A percentile compares a stretch with the other conserved stretches of the same genome.
phyloP scores from a whole-genome alignment of 2,329 filamentous ascomycete species.

The Zasmidium cellare region DNA sequence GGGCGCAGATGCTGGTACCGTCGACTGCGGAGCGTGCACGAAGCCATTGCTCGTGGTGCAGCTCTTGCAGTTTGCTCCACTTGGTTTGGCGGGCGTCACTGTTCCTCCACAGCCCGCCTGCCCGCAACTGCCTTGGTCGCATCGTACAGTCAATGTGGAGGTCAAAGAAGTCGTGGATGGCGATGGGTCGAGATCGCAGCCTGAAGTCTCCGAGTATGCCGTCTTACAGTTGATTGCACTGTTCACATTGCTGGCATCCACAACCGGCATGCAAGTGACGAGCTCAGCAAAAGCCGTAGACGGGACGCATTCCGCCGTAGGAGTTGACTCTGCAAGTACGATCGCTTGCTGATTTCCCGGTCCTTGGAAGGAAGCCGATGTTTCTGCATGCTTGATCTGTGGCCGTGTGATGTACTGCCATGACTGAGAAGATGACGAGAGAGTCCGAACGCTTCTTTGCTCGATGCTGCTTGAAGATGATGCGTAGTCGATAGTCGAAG shows the following conservation, averaged over 20 bases:
- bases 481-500: neutral
- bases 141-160: neutral
- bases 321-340: neutral
- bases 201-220: neutral
- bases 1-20: neutral
- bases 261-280: neutral
- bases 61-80: neutral
- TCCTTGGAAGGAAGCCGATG: neutral
- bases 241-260: neutral
- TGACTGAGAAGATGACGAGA: neutral
- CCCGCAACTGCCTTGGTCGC: neutral
- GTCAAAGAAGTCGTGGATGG: neutral
- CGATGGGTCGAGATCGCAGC: neutral
- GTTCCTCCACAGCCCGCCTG: neutral
- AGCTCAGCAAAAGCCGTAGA: neutral
- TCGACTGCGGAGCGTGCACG: neutral
- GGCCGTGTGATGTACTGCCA: neutral
- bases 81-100: neutral
- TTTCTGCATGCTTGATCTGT: neutral
- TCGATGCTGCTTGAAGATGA: neutral
- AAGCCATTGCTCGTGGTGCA: neutral
- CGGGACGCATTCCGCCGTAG: neutral
- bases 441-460: no score
- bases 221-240: neutral
- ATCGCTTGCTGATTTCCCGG: neutral